Base-by-base conservation (phyloP, 2,329 filamentous ascomycete genomes). In the Pseudopyricularia javanii region DNA sequence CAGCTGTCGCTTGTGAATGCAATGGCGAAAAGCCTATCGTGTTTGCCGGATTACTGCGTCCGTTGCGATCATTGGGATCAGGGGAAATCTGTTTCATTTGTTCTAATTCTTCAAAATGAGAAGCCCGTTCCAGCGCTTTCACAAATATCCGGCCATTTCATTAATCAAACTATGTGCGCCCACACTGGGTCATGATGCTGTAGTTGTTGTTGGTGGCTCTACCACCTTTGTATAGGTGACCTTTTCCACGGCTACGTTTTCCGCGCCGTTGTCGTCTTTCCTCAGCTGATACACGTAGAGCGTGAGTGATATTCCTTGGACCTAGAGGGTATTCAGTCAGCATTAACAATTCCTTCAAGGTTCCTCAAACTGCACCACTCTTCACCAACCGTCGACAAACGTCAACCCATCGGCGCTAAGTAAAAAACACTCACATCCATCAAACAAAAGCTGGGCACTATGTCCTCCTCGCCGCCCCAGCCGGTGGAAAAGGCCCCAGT, bases 291-390 rank as follows among this genome's bases (percentile, higher is more conserved):
- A 97, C 52, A 97, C 91, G 67, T 97, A 97, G 50, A 97, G 76
- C 55, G 94, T 94, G 59, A 97, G 78, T 15, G 94, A 94, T 66
- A 96, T 94, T 32, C 91, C 91, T 79, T 97, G 91, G 34, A 95
- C 88, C 89, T 95, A 60, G 56, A 59, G n/a, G 37, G 37, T 51
- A 17, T 54, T 65, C 47, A 65, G 62, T 28, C 40, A 45, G 40
- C 24, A 15, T 4, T 43, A 5, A 43, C 37, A 3, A 22, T 24
- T 3, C 2, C 3, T 7, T 11, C 4, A 24, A 24, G 12, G 12
- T 15, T 24, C 7, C 20, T 9, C 40, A 45, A 45, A 45, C 11
- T 20, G 9, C 5, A 4, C 28, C 28, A 30, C 51, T 55, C 40
- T 50, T 48, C 37, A 40, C 14, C 14, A 32, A 24, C 35, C 12